Conservation (phyloP, 768 basidiomycete species). For the Calvatia gigantea region DNA sequence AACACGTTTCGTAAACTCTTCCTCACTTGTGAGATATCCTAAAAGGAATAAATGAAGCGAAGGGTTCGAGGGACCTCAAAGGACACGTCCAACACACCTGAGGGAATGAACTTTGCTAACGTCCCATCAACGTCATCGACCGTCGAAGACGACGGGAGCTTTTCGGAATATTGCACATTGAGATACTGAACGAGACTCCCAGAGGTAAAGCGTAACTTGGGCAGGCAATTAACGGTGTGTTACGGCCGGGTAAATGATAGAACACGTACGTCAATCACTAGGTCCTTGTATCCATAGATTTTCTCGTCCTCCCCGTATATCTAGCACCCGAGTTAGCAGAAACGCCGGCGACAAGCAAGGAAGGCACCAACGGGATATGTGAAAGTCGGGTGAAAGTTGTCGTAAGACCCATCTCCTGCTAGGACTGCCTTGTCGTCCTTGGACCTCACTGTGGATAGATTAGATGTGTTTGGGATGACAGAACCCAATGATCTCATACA, state of each 20-base stretch:
- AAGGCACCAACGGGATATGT: slow-evolving; percentile 83
- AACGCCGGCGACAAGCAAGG: neutral
- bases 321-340: slow-evolving; percentile 32
- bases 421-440: slow-evolving; percentile 58
- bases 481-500: slow-evolving; percentile 14
- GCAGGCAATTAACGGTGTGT: neutral
- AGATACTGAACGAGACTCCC: slow-evolving; percentile 82
- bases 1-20: slow-evolving; percentile 64
- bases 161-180: slow-evolving; percentile 60
- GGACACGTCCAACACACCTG: slow-evolving; percentile 38
- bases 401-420: slow-evolving; percentile 53
- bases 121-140: slow-evolving; percentile 86
- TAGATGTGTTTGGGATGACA: neutral
- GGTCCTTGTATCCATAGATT: slow-evolving; percentile 88
- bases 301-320: slow-evolving; percentile 97
- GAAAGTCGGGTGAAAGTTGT: slow-evolving; percentile 80
- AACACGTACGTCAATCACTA: slow-evolving; percentile 73
- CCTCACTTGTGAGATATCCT: slow-evolving; percentile 72
- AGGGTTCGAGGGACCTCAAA: neutral
- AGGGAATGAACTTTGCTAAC: slow-evolving; percentile 73
- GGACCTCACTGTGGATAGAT: slow-evolving; percentile 58
- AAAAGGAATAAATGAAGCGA: neutral
- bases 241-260: neutral
- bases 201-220: slow-evolving; percentile 80
- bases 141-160: slow-evolving; percentile 60